Percentiles rank a stretch among this genome's conserved stretches.
These are phyloP conservation scores for Phyllosticta capitalensis DNA, from an alignment of 2,329 filamentous ascomycete species.

Conservation along the genomic window DNA sequence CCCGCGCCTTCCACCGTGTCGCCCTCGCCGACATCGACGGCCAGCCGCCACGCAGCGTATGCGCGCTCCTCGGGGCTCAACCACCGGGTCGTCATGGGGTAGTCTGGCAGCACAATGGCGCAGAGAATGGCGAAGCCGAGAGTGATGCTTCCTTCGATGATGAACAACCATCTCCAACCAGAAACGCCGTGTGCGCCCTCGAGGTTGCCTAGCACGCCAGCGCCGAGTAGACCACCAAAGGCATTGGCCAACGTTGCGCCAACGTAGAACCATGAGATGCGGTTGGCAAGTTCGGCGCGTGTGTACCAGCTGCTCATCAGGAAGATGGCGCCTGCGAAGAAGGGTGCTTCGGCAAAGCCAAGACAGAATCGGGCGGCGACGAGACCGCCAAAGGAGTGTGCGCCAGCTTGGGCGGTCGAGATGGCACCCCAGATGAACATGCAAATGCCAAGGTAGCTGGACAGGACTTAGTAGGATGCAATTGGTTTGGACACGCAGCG, in stretches of 20 bases:
- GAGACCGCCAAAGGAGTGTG: constrained; percentile 34
- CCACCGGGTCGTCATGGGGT: constrained; percentile 13
- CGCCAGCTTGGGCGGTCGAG: constrained; percentile 39
- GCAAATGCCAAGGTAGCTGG: constrained; percentile 38
- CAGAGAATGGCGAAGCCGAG: constrained; percentile 9
- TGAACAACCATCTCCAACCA: constrained; percentile 13
- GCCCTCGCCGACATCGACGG: constrained; percentile 38
- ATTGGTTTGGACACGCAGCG: background rate
- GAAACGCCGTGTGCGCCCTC: constrained; percentile 12
- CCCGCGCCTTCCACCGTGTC: constrained; percentile 31
- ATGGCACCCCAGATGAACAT: constrained; percentile 36
- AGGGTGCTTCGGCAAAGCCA: constrained; percentile 39
- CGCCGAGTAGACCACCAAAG: constrained; percentile 14
- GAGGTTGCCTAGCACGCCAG: constrained; percentile 13
- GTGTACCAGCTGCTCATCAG: constrained; percentile 20
- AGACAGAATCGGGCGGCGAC: constrained; percentile 41
- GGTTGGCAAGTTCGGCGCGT: constrained; percentile 8
- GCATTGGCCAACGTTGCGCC: constrained; percentile 13
- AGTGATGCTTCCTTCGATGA: constrained; percentile 11
- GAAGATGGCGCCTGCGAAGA: constrained; percentile 15
- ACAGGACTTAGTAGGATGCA: background rate
- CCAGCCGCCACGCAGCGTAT: constrained; percentile 10
- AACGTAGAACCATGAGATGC: constrained; percentile 11
- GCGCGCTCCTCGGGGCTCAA: constrained; percentile 14
- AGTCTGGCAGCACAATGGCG: constrained; percentile 12